Conservation (phyloP, 441 rosid species). For the Gossypium lobatum region DNA sequence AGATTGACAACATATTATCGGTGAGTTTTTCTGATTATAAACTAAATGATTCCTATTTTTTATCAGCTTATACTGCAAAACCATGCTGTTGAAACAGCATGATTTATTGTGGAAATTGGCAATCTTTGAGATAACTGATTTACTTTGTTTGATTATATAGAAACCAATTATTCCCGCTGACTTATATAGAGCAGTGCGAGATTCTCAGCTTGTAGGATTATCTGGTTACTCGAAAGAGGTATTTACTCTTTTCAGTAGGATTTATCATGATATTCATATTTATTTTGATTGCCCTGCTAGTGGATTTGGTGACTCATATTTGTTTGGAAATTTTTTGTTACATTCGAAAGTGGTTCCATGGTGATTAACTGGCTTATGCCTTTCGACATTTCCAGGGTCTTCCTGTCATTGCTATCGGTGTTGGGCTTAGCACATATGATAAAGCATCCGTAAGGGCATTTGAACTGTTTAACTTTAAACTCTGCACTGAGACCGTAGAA, state of each 20-base stretch:
- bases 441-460: conserved; percentile 54
- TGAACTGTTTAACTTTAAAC: background rate
- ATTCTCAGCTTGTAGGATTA: conserved; percentile 58
- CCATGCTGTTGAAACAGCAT: conserved; percentile 4
- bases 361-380: background rate
- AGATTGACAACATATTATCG: conserved; percentile 47
- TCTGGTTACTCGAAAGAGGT: conserved; percentile 71
- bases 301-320: background rate
- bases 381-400: conserved; percentile 41
- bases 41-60: background rate
- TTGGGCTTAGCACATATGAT: conserved; percentile 70
- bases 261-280: conserved; percentile 7
- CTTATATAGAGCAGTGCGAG: conserved; percentile 59
- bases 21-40: conserved; percentile 30
- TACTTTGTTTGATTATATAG: conserved; percentile 24
- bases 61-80: background rate
- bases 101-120: background rate
- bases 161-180: conserved; percentile 59
- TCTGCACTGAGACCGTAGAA: background rate
- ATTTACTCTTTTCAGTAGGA: conserved; percentile 1
- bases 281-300: background rate
- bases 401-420: conserved; percentile 67
- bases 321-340: background rate
- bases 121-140: background rate
- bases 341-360: background rate